These are phyloP conservation scores for Mycena vitilis DNA, from an alignment of 768 basidiomycete genomes.

Conservation along the genomic window DNA sequence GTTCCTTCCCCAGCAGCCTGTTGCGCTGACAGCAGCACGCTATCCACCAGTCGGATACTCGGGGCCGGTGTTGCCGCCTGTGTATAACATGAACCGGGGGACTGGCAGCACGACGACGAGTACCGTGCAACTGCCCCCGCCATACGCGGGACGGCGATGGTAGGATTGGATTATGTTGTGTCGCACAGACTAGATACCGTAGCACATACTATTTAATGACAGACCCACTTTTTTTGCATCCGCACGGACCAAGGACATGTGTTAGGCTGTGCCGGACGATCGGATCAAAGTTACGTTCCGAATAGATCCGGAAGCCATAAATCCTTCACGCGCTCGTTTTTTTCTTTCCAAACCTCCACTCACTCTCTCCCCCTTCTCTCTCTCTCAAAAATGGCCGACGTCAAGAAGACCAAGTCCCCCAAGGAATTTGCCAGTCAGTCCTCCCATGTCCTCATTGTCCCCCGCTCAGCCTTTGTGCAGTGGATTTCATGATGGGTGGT, in stretches of 20 bases:
- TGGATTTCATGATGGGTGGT: conserved; percentile 97
- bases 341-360: conserved; percentile 67
- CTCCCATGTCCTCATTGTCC: conserved; percentile 19
- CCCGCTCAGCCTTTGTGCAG: conserved; percentile 52
- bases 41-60: conserved; percentile 21
- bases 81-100: conserved; percentile 11
- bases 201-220: conserved; percentile 1
- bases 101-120: neutral
- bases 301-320: conserved; percentile 39
- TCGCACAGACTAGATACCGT: neutral
- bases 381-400: conserved; percentile 79
- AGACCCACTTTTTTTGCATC: no score
- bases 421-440: conserved; percentile 79
- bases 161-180: conserved; percentile 10
- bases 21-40: no score
- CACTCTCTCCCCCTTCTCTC: conserved; percentile 39
- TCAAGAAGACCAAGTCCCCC: conserved; percentile 87
- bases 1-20: no score
- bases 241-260: neutral
- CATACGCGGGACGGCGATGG: conserved; percentile 25
- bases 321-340: conserved; percentile 47
- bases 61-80: conserved; percentile 21
- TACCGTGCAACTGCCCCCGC: conserved; percentile 17
- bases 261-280: neutral
- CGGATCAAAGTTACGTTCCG: conserved; percentile 24